Base-by-base conservation (phyloP, 371 early-diverging fungal genomes). In the Mortierella sp. region DNA sequence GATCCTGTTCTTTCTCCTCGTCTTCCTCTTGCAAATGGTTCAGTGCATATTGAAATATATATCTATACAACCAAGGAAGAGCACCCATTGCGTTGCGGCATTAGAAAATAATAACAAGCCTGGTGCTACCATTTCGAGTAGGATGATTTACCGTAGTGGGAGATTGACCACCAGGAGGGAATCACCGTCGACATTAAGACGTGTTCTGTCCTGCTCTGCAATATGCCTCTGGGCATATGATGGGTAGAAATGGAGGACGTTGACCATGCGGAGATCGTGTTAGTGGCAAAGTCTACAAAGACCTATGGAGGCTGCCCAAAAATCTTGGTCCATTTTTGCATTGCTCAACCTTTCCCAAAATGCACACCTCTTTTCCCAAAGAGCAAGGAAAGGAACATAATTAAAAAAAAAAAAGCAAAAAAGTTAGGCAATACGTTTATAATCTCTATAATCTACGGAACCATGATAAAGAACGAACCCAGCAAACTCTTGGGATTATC, bases 1-100 rank as follows among this genome's bases (percentile, higher is more conserved):
- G 39, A n/a, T 50, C 32, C 2, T 50, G 9, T 15, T 42, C 50
- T 12, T 15, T 23, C 15, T 46, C 24, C n/a, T 42, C 52, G 3
- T 42, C 23, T 0, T 42, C 44, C 14, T 37, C 39, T 8, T 44
- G 62, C 5, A 72, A 23, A 14, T 72, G 63, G 31, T 63, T 72
- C 55, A 63, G 24, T 1, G 73, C 73, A 19, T 62, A 62, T 19
- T 66, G 63, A 26, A 72, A 39, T 17, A 72, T 31, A 39, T 72
- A 67, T 37, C 73, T 72, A 56, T 50, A 9, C 3, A n/a, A n/a
- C 21, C 6, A 30, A 23, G 15, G 23, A 27, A 4, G 26, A 4
- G 7, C 17, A 48, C 5, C 12, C 41, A 31, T 11, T 32, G 27
- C n/a, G 39, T n/a, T 7, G 17, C 14, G 23, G 32, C 37, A 28